Evolutionary conservation across 2,329 filamentous ascomycete genomes (phyloP).

Genomic region (Aspergillus ustus): DNA sequence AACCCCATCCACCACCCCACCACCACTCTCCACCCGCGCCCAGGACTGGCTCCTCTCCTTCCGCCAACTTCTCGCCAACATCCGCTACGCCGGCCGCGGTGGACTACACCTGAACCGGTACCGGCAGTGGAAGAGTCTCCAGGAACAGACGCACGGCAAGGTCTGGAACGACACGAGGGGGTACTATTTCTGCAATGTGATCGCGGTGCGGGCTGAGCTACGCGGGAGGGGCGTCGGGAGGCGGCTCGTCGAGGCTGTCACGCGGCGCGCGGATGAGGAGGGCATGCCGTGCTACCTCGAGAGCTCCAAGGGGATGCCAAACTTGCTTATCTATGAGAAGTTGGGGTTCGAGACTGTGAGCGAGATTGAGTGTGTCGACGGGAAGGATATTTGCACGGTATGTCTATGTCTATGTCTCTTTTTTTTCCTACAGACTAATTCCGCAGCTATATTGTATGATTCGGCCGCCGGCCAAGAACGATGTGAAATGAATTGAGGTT

Average conservation of each 20-base stretch:
- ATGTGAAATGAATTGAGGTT: background rate
- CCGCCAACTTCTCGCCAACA: conserved; percentile 69
- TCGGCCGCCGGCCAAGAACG: conserved; percentile 25
- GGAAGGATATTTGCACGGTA: conserved; percentile 60
- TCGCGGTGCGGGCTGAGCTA: conserved; percentile 67
- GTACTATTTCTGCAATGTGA: conserved; percentile 78
- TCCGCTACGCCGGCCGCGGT: conserved; percentile 67
- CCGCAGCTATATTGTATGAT: conserved; percentile 31
- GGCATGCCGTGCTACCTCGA: conserved; percentile 71
- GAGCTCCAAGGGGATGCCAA: conserved; percentile 69
- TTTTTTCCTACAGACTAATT: conserved; percentile 8
- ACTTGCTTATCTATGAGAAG: conserved; percentile 71
- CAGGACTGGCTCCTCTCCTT: conserved; percentile 70
- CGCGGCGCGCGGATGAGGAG: conserved; percentile 66
- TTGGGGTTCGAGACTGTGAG: conserved; percentile 70
- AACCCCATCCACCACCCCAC: conserved; percentile 49
- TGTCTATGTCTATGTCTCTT: conserved; percentile 15
- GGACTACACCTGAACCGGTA: conserved; percentile 70
- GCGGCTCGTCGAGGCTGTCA: conserved; percentile 66
- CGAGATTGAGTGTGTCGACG: conserved; percentile 70
- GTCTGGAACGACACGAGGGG: conserved; percentile 69
- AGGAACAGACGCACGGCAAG: conserved; percentile 63
- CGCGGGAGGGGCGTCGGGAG: conserved; percentile 71
- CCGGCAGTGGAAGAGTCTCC: conserved; percentile 72
- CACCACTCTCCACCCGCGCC: conserved; percentile 66